Evolutionary conservation across 805 yeast genomes (phyloP), one percentile per base, ranked within the genome.

Genomic region (Yamadazyma nakazawae): DNA sequence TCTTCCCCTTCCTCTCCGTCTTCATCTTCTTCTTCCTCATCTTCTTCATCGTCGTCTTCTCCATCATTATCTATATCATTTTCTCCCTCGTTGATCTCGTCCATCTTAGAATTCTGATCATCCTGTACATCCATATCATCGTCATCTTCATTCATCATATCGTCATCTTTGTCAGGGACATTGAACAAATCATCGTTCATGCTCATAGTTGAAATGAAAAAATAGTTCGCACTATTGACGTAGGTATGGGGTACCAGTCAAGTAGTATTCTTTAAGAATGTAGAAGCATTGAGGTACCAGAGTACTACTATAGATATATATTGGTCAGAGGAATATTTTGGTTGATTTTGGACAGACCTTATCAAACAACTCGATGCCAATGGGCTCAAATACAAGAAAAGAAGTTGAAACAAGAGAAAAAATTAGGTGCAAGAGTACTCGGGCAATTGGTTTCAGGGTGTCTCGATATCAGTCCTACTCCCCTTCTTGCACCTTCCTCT

Each of bases 181-280:
- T 52, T 47, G 49, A 63, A 64, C 34, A 64, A 53, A 41, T 64
- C 67, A 34, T 70, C 71, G 13, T 64, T 64, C 55, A 21, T 50
- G 52, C 43, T 48, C 59, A 17, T 53, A 58, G 12, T 58, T 16
- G 26, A 14, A 40, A 24, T 40, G 34, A 42, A 36, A 54, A 17
- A 54, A 57, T 17, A 26, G 7, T 35, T 26, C 40, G 40, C 28
- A 16, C n/a, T 35, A 16, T n/a, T 13, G 14, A 21, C 7, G 24
- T 13, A 28, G 32, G n/a, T 28, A 28, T 28, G 32, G 32, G 32
- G 32, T 28, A 13, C 10, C 5, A 10, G 5, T 28, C n/a, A 28
- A 28, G 32, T 10, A 21, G 24, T 21, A 21, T 21, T 21, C 24
- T 7, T 21, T 21, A 21, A 5, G 24, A 21, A 21, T 21, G 24